Evolutionary conservation across 495 filamentous ascomycete genomes (phyloP), one percentile per base, ranked within the genome.

Genomic region (Xylaria bambusicola): DNA sequence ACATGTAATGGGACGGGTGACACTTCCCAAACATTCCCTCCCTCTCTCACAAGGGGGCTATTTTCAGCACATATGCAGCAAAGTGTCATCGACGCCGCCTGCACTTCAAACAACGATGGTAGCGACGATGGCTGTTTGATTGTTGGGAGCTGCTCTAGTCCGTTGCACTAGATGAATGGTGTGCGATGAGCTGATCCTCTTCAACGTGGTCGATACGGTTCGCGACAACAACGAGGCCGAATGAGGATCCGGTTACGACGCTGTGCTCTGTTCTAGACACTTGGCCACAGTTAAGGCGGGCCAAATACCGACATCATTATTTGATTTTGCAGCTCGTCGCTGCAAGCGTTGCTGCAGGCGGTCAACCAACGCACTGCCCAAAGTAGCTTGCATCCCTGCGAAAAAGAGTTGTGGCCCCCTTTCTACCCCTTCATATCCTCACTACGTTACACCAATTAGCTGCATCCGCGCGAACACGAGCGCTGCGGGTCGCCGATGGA

Each of bases 211-310:
- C 18, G 35, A 17, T 46, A 44, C 56, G 31, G n/a, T 50, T 51
- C 45, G 45, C 24, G 10, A 50, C 27, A 45, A 27, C 47, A 26
- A 24, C 56, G 29, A 36, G 29, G 36, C 29, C 27, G 18, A 26
- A 56, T 29, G 41, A 47, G 53, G 40, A 56, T 56, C 53, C 10
- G 26, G 21, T 36, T 36, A 17, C 47, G 13, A 58, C 47, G 56
- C 26, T 58, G 55, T 31, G 55, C 17, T 53, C 36, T 40, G 50
- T 53, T 54, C 52, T 54, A 54, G 52, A 58, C 56, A 58, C 56
- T 51, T 58, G 56, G 46, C 56, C 35, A 48, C 56, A 51, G 46
- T 46, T 41, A 44, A 33, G 40, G 13, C 40, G 53, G 40, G 41
- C 24, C 53, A 23, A 35, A 24, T 56, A 20, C n/a, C 10, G 20